A percentile compares a stretch with the other conserved stretches of the same genome.
These are phyloP conservation scores for Vigna reflexopilosa DNA, from an alignment of 306 rosid genomes.

Conservation along the genomic window DNA sequence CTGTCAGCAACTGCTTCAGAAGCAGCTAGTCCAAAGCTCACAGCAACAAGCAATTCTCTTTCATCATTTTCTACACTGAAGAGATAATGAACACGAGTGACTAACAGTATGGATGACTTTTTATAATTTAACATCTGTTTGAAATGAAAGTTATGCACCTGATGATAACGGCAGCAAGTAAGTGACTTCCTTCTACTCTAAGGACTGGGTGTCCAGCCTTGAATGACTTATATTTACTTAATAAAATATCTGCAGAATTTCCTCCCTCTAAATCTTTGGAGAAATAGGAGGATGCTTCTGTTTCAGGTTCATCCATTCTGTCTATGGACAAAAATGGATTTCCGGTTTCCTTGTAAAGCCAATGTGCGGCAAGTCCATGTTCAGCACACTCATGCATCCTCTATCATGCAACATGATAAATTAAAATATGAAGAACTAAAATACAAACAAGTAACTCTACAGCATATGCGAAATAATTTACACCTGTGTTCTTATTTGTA, in stretches of 20 bases:
- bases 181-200: constrained; percentile 95
- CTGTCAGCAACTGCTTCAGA: constrained; percentile 92
- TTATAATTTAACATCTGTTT: constrained; percentile 16
- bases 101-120: constrained; percentile 17
- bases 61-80: constrained; percentile 84
- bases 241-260: constrained; percentile 59
- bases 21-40: constrained; percentile 82
- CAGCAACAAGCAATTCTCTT: constrained; percentile 89
- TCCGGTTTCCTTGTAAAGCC: constrained; percentile 96
- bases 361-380: constrained; percentile 98
- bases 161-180: constrained; percentile 88
- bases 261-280: constrained; percentile 66
- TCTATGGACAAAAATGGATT: constrained; percentile 56
- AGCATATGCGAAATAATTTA: constrained; percentile 34
- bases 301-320: constrained; percentile 64
- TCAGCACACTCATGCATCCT: constrained; percentile 98
- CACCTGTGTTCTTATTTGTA: constrained; percentile 98
- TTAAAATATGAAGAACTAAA: constrained; percentile 38
- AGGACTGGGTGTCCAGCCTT: constrained; percentile 95
- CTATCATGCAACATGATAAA: constrained; percentile 50
- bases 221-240: constrained; percentile 66
- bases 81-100: constrained; percentile 40
- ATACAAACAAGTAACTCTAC: constrained; percentile 29
- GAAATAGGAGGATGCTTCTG: constrained; percentile 63
- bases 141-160: constrained; percentile 53